Evolutionary conservation across 148 eudicot genomes (phyloP).

Genomic region (Camellia sinensis): DNA sequence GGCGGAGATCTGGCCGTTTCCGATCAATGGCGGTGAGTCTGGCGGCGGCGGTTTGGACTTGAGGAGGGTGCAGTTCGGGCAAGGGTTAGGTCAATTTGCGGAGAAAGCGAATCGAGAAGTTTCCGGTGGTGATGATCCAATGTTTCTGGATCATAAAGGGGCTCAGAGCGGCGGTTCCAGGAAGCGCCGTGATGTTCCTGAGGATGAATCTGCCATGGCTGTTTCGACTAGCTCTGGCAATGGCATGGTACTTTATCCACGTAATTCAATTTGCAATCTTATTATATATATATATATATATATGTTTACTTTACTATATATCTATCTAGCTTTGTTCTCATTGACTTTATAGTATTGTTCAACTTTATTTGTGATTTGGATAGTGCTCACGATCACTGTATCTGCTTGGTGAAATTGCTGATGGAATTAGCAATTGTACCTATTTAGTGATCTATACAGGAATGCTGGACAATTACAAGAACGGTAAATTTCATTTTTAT

Average conservation of each 20-base stretch:
- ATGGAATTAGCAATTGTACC: not conserved
- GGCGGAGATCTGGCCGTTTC: constrained; percentile 77
- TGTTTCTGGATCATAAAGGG: constrained; percentile 13
- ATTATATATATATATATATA: not conserved
- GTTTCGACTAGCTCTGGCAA: constrained; percentile 12
- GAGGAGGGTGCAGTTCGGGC: constrained; percentile 16
- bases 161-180: not conserved
- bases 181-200: constrained; percentile 11
- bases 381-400: too few relatives aligned
- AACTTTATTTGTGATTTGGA: not conserved
- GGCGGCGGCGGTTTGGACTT: constrained; percentile 15
- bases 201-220: constrained; percentile 9
- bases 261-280: not conserved
- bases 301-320: not conserved
- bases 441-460: not conserved
- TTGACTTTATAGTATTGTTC: not conserved
- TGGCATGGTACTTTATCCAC: constrained; percentile 8
- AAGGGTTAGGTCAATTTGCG: constrained; percentile 10
- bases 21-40: constrained; percentile 23
- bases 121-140: constrained; percentile 11
- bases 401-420: too few relatives aligned
- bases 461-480: not conserved
- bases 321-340: too few relatives aligned
- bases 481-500: too few relatives aligned
- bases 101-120: constrained; percentile 9